These are phyloP conservation scores for Malassezia restricta DNA, from an alignment of 1,284 basidiomycete species.

Conservation along the genomic window DNA sequence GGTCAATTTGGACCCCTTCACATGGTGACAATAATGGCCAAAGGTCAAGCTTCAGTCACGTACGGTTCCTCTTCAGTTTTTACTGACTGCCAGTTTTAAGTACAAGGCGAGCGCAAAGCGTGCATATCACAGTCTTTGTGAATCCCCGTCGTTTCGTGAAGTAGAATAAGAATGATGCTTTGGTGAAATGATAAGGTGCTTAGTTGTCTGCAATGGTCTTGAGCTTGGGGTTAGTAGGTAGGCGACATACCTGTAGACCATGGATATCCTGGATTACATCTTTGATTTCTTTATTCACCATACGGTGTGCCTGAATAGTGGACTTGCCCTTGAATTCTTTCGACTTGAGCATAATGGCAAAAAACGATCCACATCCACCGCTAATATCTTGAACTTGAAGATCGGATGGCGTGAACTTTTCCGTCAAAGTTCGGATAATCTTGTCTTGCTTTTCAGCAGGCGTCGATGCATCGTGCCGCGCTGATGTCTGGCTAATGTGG, in stretches of 20 bases:
- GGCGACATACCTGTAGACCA: slow-evolving; percentile 67
- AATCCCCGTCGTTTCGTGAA: no score
- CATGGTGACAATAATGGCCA: no score
- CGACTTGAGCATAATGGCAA: slow-evolving; percentile 78
- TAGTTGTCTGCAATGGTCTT: no score
- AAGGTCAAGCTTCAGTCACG: no score
- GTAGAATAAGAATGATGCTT: no score
- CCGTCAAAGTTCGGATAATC: slow-evolving; percentile 6
- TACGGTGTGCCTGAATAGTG: slow-evolving; percentile 81
- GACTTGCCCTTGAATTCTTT: slow-evolving; percentile 70
- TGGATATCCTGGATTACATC: slow-evolving; percentile 83
- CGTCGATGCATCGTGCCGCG: not conserved
- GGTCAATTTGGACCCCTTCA: no score
- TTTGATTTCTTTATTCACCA: slow-evolving; percentile 78
- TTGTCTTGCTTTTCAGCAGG: slow-evolving; percentile 7
- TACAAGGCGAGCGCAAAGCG: no score
- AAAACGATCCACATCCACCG: slow-evolving; percentile 82
- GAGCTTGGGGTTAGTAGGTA: no score
- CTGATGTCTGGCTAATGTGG: not conserved
- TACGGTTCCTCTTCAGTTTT: no score
- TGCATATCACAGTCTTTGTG: no score
- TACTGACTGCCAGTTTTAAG: no score
- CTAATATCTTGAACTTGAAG: slow-evolving; percentile 40
- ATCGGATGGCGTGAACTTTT: slow-evolving; percentile 54
- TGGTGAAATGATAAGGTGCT: no score